Base-by-base conservation (phyloP, 768 basidiomycete species). In the Mycena filopes region DNA sequence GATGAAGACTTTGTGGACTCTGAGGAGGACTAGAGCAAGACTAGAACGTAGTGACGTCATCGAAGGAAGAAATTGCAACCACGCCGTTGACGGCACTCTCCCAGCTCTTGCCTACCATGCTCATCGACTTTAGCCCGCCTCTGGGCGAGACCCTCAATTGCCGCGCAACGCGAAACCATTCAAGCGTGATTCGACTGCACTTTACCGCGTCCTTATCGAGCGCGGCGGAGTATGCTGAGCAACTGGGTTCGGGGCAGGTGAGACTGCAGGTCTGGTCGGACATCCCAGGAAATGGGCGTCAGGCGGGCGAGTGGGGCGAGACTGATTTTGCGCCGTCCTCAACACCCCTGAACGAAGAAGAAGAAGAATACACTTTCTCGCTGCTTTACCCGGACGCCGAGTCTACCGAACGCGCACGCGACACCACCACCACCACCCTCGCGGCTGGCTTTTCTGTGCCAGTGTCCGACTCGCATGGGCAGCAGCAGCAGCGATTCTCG, bases 231-330 rank as follows among this genome's bases (percentile, higher is more conserved):
- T 79, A 80, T n/a, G 31, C 31, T 65, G 67, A 74, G 13, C 65
- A 75, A 29, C 68, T 82, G 31, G 66, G 71, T 36, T 65, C 65
- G 9, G 71, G 77, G 26, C 75, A 73, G n/a, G 77, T 71, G 12
- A 76, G 71, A 49, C 63, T 84, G 3, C 83, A 84, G 63, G 71
- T 84, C 9, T 86, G 82, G 83, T 80, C 83, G 8, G 73, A 84
- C 56, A 68, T 83, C 40, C 68, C 68, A 46, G 65, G 69, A 16
- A 67, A 43, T 48, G 60, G 64, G 11, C 59, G 58, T 18, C 25
- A 60, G 26, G 48, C 68, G 29, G 71, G 74, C 33, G 71, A 73
- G 53, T 82, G 83, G 83, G 65, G 70, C 18, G 76, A 75, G 55
- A 65, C 73, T 15, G 78, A 81, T 55, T 81, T 83, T 28, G 25